These are phyloP conservation scores for Sicyos baderoa DNA, from an alignment of 306 rosid genomes.

Conservation along the genomic window DNA sequence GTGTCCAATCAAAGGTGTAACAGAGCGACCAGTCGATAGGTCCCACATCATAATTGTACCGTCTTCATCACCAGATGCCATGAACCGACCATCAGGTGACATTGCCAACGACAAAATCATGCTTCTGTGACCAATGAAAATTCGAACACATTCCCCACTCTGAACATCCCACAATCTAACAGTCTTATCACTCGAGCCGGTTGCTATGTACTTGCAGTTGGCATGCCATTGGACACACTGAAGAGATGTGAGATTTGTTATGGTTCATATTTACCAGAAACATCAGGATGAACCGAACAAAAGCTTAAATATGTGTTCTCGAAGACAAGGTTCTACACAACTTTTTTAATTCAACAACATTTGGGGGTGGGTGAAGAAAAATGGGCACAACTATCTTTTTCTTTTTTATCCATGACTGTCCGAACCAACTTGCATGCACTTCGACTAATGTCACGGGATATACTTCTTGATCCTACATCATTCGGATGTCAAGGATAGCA, in stretches of 20 bases:
- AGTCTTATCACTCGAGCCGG: slow-evolving; percentile 95
- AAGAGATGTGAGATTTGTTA: not conserved
- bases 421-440: too few relatives aligned
- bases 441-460: too few relatives aligned
- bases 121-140: slow-evolving; percentile 92
- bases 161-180: slow-evolving; percentile 95
- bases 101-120: slow-evolving; percentile 80
- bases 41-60: slow-evolving; percentile 98
- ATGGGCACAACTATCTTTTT: not conserved
- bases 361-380: not conserved
- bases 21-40: slow-evolving; percentile 79
- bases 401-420: too few relatives aligned
- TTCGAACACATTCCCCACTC: slow-evolving; percentile 90
- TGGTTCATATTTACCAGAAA: slow-evolving; percentile 7
- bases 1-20: slow-evolving; percentile 79
- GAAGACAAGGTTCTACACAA: not conserved
- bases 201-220: slow-evolving; percentile 97
- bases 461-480: too few relatives aligned
- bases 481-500: too few relatives aligned
- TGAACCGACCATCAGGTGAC: slow-evolving; percentile 92
- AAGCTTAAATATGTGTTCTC: not conserved
- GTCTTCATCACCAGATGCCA: slow-evolving; percentile 97
- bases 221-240: slow-evolving; percentile 93
- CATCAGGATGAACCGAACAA: not conserved
- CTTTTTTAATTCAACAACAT: too few relatives aligned